Base-by-base conservation (phyloP, 129 eudicot species). In the Smallanthus sonchifolius region DNA sequence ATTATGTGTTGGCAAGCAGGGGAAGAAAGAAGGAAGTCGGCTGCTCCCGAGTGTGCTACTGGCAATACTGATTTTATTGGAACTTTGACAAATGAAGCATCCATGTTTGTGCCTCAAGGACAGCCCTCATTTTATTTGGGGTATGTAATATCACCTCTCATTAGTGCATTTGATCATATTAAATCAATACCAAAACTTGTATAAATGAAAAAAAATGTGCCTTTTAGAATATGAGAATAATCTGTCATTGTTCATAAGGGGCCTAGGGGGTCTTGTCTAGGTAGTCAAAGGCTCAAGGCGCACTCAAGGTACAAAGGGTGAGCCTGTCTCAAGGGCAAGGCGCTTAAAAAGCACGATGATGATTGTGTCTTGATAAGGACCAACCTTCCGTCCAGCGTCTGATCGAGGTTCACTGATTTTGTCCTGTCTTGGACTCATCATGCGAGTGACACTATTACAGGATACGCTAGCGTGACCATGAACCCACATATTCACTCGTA, bases 31-130 rank as follows among this genome's bases (percentile, higher is more conserved):
- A 69, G 81, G 71, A 70, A 70, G 72, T 28, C 43, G 51, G 76
- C 70, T 77, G 72, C 73, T 64, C 65, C 80, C 52, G 79, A 61
- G 65, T 75, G 63, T 68, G 69, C 66, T 51, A 51, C 66, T 75
- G 74, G 57, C 17, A 7, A 54, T 66, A 67, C 72, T 76, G 66
- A 38, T 39, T 52, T 65, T 75, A 45, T 59, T 56, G 70, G 81
- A 59, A 77, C 76, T 35, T 4, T 60, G 81, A 69, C 81, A 69
- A 77, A 77, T 45, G 70, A 77, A 77, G 75, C 81, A 77, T 77
- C 76, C 81, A 47, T 51, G 76, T 69, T 14, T 44, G 75, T 47
- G 63, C 72, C 72, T 75, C 49, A 36, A 47, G 64, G 79, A 63
- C 72, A 64, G 63, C 49, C 64, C 10, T 48, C 20, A 19, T 44